phyloP scores from a whole-genome alignment of 164 flowering plant species.

The Protea cynaroides region DNA sequence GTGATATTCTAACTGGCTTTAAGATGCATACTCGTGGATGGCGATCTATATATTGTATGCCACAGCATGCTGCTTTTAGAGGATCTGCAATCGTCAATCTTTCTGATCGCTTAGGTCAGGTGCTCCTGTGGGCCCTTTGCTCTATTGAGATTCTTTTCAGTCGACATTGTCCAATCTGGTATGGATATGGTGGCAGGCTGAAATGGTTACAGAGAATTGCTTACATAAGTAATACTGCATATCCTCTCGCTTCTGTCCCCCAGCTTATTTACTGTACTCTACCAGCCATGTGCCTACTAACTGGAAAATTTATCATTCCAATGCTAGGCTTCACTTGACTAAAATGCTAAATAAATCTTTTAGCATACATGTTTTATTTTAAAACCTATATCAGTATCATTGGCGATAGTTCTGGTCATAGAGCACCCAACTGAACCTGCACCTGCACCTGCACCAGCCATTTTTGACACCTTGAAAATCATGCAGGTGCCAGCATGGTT shows the following conservation, averaged over 20 bases:
- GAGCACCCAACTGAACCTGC: no score
- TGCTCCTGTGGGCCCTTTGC: conserved; percentile 23
- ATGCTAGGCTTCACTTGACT: conserved; percentile 9
- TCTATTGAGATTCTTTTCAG: conserved; percentile 29
- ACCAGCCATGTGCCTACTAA: conserved; percentile 32
- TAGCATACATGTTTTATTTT: no score
- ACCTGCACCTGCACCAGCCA: no score
- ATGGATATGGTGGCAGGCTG: conserved; percentile 26
- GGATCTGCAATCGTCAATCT: conserved; percentile 25
- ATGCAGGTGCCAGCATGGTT: no score
- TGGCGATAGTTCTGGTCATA: no score
- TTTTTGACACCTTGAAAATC: no score
- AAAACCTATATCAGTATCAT: no score
- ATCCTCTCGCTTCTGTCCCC: conserved; percentile 27
- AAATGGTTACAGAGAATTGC: conserved; percentile 25
- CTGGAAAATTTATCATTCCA: conserved; percentile 34
- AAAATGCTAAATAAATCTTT: no score
- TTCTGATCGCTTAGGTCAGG: conserved; percentile 28
- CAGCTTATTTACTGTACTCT: conserved; percentile 24
- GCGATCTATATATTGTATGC: conserved; percentile 31
- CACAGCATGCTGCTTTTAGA: conserved; percentile 21
- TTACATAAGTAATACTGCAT: conserved; percentile 24
- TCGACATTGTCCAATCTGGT: conserved; percentile 32
- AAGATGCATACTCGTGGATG: conserved; percentile 39
- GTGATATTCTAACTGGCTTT: conserved; percentile 28